These are phyloP conservation scores for Botrytis galanthina DNA, from an alignment of 2,329 filamentous ascomycete genomes.

Conservation along the genomic window DNA sequence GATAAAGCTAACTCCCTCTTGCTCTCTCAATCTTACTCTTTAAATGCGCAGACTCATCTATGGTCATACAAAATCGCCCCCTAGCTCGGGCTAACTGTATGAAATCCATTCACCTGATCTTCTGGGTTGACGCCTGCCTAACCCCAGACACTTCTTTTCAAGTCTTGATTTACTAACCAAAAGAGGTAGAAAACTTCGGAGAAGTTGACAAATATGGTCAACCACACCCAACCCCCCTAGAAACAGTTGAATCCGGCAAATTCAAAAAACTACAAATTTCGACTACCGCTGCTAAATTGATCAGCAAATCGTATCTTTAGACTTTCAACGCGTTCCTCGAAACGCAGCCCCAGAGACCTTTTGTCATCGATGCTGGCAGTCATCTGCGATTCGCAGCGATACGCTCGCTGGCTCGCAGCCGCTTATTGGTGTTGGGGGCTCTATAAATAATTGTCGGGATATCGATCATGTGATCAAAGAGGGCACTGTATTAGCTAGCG, in stretches of 20 bases:
- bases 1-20: too few relatives aligned
- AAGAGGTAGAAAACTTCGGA: not conserved
- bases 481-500: too few relatives aligned
- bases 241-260: not conserved
- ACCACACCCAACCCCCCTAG: not conserved
- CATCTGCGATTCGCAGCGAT: not conserved
- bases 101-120: not conserved
- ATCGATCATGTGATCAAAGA: too few relatives aligned
- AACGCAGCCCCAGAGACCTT: not conserved
- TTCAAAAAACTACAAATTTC: conserved; percentile 18
- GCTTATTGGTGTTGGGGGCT: not conserved
- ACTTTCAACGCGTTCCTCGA: not conserved
- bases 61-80: not conserved
- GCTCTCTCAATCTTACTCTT: not conserved
- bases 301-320: conserved; percentile 21
- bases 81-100: not conserved
- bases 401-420: not conserved
- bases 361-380: not conserved
- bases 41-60: not conserved
- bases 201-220: not conserved
- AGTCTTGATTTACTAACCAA: not conserved
- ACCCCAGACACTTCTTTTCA: not conserved
- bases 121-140: not conserved
- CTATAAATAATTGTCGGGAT: too few relatives aligned
- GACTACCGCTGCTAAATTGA: conserved; percentile 9